Conservation (phyloP, 148 eudicot species). For the Chenopodium album region DNA sequence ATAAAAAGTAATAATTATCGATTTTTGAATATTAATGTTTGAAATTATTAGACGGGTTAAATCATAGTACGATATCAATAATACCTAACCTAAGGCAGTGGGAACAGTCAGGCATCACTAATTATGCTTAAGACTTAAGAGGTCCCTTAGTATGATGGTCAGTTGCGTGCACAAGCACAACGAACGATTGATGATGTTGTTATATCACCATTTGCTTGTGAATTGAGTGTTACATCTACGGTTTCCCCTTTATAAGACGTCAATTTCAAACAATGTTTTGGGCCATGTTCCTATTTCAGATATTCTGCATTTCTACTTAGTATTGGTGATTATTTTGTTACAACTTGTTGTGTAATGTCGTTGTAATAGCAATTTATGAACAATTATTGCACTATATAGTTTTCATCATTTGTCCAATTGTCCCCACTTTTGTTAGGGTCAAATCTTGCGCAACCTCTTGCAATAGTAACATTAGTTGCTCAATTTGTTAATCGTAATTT, state of each 20-base stretch:
- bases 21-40: no score
- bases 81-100: no score
- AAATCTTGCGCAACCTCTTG: background rate
- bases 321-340: background rate
- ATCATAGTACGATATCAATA: no score
- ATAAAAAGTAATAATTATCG: no score
- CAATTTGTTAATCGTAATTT: no score
- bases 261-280: background rate
- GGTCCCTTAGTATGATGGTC: no score
- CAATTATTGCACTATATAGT: background rate
- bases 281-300: conserved; percentile 1
- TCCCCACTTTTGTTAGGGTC: background rate
- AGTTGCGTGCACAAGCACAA: no score
- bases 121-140: no score
- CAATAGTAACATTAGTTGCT: background rate
- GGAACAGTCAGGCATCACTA: no score
- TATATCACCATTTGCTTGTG: background rate
- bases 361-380: background rate
- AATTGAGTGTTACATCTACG: conserved; percentile 16
- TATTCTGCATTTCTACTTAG: background rate
- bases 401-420: background rate
- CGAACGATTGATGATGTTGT: background rate
- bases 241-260: background rate
- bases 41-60: no score
- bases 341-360: background rate